These are phyloP conservation scores for Dionaea muscipula DNA, from an alignment of 179 eudicot species.

Conservation along the genomic window DNA sequence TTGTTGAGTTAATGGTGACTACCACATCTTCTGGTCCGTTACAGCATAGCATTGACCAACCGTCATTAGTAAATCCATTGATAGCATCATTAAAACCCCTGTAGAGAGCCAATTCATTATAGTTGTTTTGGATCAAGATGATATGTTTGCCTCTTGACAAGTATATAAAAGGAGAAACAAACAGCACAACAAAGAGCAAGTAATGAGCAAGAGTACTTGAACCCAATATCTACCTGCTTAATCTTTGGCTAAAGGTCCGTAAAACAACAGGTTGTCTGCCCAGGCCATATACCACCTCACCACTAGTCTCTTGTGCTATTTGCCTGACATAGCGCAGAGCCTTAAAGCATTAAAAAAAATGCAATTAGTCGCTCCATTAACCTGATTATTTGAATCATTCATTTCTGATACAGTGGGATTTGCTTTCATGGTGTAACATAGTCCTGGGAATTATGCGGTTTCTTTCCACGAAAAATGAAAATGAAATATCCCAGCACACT, in stretches of 20 bases:
- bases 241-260: slow-evolving; percentile 81
- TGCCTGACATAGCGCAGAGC: slow-evolving; percentile 76
- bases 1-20: slow-evolving; percentile 57
- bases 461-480: too few species aligned
- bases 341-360: slow-evolving; percentile 25
- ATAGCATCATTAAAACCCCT: slow-evolving; percentile 94
- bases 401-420: too few species aligned
- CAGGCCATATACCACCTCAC: slow-evolving; percentile 77
- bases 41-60: slow-evolving; percentile 70
- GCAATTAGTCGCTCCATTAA: slow-evolving; percentile 2
- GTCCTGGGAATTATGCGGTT: too few species aligned
- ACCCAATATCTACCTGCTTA: slow-evolving; percentile 49
- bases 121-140: background rate
- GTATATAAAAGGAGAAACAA: too few species aligned
- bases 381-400: too few species aligned
- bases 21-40: slow-evolving; percentile 80
- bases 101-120: slow-evolving; percentile 9
- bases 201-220: slow-evolving; percentile 1
- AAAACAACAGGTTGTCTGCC: slow-evolving; percentile 91
- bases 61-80: slow-evolving; percentile 85
- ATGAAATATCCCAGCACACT: too few species aligned
- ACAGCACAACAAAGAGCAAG: too few species aligned
- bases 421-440: too few species aligned
- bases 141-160: too few species aligned
- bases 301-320: slow-evolving; percentile 89